Evolutionary conservation across 257 asterid species (phyloP), one percentile per base, ranked within the genome.

Genomic region (Craterostigma plantagineum): DNA sequence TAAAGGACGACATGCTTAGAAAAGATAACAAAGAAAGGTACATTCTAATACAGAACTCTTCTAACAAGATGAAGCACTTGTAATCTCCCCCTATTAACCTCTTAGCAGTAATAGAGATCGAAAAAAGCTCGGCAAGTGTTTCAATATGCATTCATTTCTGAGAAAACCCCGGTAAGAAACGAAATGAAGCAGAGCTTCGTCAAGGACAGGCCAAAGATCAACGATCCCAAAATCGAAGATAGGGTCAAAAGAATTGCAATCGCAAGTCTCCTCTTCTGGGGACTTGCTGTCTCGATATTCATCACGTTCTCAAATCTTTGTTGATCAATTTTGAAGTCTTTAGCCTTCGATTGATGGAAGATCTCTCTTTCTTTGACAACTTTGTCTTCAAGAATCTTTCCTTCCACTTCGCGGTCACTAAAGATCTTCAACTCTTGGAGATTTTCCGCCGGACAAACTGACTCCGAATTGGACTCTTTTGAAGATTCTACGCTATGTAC

Each of bases 221-320:
- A 58, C 9, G 73, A 76, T 63, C 76, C 63, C 14, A 63, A 57
- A 55, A 57, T 51, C 18, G 75, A 63, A 1, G 66, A 38, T 14
- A 71, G 10, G 37, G 35, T 59, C 14, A 58, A 54, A 18, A 64
- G 14, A 18, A 38, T 34, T 38, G 59, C 61, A 4, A 59, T 34
- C 17, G 61, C 41, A 47, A 61, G 27, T 14, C 38, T 64, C 61
- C 61, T 34, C 34, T 23, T 23, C 2, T 2, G 6, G 30, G 30
- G 30, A 23, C 30, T 23, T 6, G 30, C 30, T 6, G 30, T 23
- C 30, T 6, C 30, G 6, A 23, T 23, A 2, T 23, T 2, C 30
- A 23, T 23, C 6, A 23, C 6, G 30, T 23, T 23, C 30, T 23
- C 30, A 6, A 23, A 23, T 23, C 30, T 23, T 23, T 23, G 30